Conservation (phyloP, 331 rosid genomes). For the Rosa hybrid region DNA sequence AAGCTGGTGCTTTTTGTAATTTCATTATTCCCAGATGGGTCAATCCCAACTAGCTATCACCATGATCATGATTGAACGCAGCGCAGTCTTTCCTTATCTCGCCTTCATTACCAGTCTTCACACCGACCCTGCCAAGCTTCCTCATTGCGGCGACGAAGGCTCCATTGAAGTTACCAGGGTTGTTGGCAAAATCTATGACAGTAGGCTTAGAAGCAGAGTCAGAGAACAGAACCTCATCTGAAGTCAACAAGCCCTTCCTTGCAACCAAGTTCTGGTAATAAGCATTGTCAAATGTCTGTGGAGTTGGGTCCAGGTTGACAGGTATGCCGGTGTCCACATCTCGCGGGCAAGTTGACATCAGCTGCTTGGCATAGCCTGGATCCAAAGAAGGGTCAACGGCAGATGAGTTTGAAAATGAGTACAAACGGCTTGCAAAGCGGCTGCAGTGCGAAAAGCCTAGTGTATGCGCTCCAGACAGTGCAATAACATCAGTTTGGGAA, state of each 20-base stretch:
- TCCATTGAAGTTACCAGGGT: slow-evolving; percentile 28
- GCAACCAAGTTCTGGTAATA: slow-evolving; percentile 55
- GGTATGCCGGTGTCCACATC: slow-evolving; percentile 38
- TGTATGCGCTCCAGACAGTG: slow-evolving; percentile 89
- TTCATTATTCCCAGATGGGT: not conserved
- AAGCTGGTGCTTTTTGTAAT: not conserved
- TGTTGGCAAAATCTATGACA: slow-evolving; percentile 54
- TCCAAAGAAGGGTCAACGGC: slow-evolving; percentile 61
- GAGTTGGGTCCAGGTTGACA: slow-evolving; percentile 50
- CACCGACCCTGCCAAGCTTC: slow-evolving; percentile 73
- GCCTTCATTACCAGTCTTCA: slow-evolving; percentile 61
- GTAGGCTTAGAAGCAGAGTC: slow-evolving; percentile 40
- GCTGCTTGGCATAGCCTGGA: slow-evolving; percentile 36
- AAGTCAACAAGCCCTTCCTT: slow-evolving; percentile 52
- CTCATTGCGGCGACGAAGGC: slow-evolving; percentile 65
- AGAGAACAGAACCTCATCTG: slow-evolving; percentile 60
- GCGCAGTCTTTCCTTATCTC: slow-evolving; percentile 63
- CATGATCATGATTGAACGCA: slow-evolving; percentile 42
- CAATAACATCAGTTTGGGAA: slow-evolving; percentile 58
- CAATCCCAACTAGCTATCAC: not conserved
- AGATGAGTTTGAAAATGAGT: slow-evolving; percentile 44
- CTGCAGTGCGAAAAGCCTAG: slow-evolving; percentile 68
- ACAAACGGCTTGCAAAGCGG: slow-evolving; percentile 54
- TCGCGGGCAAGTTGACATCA: slow-evolving; percentile 47
- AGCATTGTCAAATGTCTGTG: slow-evolving; percentile 46